These are phyloP conservation scores for Malus fusca DNA, from an alignment of 306 rosid genomes.

Conservation along the genomic window DNA sequence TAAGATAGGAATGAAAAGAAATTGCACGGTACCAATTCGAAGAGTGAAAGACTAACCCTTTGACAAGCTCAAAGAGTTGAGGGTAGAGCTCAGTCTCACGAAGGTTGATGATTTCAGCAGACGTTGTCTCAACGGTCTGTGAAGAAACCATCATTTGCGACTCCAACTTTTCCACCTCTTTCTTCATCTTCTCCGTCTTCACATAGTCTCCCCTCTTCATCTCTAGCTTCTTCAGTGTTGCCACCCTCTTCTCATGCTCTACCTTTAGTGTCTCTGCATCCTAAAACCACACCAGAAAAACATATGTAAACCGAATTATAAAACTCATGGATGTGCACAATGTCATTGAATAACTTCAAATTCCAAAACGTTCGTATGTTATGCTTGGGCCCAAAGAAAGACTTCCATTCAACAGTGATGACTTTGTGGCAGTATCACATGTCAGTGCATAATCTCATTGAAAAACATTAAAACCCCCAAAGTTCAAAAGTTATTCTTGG, in stretches of 20 bases:
- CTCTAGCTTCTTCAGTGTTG: constrained; percentile 68
- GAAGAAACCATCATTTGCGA: constrained; percentile 91
- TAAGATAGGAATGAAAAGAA: no score
- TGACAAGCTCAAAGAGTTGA: constrained; percentile 76
- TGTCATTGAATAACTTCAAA: no score
- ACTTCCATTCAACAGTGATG: neutral
- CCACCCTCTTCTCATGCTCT: constrained; percentile 71
- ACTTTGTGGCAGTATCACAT: neutral
- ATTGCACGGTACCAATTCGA: neutral
- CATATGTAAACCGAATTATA: no score
- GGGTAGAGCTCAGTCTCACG: constrained; percentile 84
- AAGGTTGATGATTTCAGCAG: constrained; percentile 69
- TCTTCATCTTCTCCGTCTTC: constrained; percentile 83
- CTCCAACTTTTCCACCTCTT: constrained; percentile 83
- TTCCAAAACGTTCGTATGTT: neutral
- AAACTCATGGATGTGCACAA: neutral
- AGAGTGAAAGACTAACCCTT: constrained; percentile 59
- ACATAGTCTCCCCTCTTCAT: constrained; percentile 78
- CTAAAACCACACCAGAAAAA: constrained; percentile 25
- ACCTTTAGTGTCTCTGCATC: constrained; percentile 61
- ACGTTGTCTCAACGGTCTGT: constrained; percentile 83
- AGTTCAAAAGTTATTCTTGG: neutral
- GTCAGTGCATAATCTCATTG: neutral
- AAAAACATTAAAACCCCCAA: neutral
- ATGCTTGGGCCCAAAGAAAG: neutral